A percentile compares a stretch with the other conserved stretches of the same genome.
Evolutionary conservation across 2,329 filamentous ascomycete species (phyloP).

Genomic region (Pseudopithomyces chartarum): DNA sequence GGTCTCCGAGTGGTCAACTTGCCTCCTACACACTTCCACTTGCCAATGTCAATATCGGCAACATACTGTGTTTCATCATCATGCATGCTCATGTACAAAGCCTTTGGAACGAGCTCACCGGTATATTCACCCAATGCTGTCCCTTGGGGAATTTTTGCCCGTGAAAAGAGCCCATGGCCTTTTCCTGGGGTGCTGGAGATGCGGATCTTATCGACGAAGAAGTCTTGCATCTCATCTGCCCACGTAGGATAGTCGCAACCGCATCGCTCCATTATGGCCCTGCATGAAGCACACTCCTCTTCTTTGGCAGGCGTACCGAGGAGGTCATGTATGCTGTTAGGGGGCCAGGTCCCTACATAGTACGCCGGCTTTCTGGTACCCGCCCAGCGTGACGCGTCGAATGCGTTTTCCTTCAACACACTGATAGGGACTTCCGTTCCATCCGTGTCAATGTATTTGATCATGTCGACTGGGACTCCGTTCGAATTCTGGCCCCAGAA

Average conservation of each 20-base stretch:
- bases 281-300: not conserved
- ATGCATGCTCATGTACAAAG: not conserved
- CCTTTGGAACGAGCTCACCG: not conserved
- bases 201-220: not conserved
- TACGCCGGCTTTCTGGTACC: not conserved
- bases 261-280: not conserved
- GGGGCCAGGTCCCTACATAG: not conserved
- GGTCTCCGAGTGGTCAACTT: not conserved
- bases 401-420: not conserved
- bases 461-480: not conserved
- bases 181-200: not conserved
- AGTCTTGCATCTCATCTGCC: not conserved
- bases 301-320: not conserved
- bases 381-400: not conserved
- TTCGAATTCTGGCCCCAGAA: not conserved
- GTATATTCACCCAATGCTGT: constrained; percentile 4
- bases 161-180: constrained; percentile 2
- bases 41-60: not conserved
- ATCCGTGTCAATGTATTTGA: not conserved
- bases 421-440: not conserved
- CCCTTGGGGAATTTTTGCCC: not conserved
- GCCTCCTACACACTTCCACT: not conserved
- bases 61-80: not conserved
- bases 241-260: not conserved
- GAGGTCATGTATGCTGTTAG: not conserved